A percentile compares a stretch with the other conserved stretches of the same genome.
phyloP scores from a whole-genome alignment of 768 basidiomycete species.

The Boletus rufocinnamomeus region DNA sequence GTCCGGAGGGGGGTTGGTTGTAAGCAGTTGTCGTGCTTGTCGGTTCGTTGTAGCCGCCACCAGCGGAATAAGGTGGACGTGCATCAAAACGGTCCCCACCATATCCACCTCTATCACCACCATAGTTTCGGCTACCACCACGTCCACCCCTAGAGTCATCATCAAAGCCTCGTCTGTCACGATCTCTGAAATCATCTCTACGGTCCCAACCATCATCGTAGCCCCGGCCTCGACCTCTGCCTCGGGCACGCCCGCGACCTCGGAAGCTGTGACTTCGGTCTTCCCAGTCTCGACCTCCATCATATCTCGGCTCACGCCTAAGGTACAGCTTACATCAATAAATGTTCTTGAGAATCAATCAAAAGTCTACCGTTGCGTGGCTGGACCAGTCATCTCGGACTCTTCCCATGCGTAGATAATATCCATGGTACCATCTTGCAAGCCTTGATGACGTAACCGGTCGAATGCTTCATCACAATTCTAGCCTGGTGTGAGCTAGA shows the following conservation, averaged over 20 bases:
- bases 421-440: conserved; percentile 88
- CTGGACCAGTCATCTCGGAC: conserved; percentile 52
- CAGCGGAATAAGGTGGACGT: conserved; percentile 37
- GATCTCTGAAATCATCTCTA: conserved; percentile 44
- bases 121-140: conserved; percentile 40
- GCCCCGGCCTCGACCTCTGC: conserved; percentile 43
- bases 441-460: conserved; percentile 70
- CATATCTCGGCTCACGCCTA: conserved; percentile 38
- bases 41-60: conserved; percentile 29
- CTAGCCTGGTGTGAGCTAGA: conserved; percentile 38
- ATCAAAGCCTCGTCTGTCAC: conserved; percentile 37
- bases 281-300: conserved; percentile 51
- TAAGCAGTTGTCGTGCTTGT: conserved; percentile 26
- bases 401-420: conserved; percentile 86
- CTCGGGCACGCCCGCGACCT: conserved; percentile 41
- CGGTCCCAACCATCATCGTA: conserved; percentile 48
- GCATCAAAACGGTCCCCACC: conserved; percentile 48
- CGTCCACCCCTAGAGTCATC: conserved; percentile 40
- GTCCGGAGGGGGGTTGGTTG: conserved; percentile 25
- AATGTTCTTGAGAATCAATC: not conserved
- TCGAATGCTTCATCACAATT: conserved; percentile 81
- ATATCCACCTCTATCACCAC: conserved; percentile 44
- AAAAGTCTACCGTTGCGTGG: conserved; percentile 40
- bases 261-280: conserved; percentile 39
- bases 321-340: conserved; percentile 5